Conservation (phyloP, 225 moss, liverwort and hornwort genomes). For the Anthoceros angustus region DNA sequence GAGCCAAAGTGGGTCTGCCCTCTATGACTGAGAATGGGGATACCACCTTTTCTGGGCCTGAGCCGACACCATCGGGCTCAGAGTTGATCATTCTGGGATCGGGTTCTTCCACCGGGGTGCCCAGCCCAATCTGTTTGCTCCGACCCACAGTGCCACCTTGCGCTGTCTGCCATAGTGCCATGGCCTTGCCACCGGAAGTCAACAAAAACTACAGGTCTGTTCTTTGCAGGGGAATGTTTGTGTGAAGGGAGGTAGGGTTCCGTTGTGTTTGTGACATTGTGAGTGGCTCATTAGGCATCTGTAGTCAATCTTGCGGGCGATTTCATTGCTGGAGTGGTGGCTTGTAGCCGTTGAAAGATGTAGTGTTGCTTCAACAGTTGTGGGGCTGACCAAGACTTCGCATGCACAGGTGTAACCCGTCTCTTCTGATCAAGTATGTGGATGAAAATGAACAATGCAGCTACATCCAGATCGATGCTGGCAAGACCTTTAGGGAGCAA, state of each 20-base stretch:
- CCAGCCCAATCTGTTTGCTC: slow-evolving; percentile 68
- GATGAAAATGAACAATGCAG: slow-evolving; percentile 59
- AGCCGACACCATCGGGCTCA: slow-evolving; percentile 25
- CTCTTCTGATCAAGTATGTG: slow-evolving; percentile 75
- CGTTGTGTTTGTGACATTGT: not conserved
- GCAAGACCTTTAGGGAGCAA: slow-evolving; percentile 98
- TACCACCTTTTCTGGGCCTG: slow-evolving; percentile 4
- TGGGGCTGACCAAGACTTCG: slow-evolving; percentile 14
- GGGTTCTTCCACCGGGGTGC: slow-evolving; percentile 75
- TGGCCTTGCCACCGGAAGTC: slow-evolving; percentile 55
- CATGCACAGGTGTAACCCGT: slow-evolving; percentile 81
- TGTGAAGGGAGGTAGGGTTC: not conserved
- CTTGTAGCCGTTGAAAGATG: not conserved
- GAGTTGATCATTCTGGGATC: slow-evolving; percentile 85
- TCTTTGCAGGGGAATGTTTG: not conserved
- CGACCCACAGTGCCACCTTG: slow-evolving; percentile 69
- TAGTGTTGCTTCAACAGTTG: not conserved
- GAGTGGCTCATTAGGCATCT: slow-evolving; percentile 4
- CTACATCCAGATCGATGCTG: slow-evolving; percentile 93
- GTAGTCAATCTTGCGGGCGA: not conserved
- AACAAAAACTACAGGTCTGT: slow-evolving; percentile 62
- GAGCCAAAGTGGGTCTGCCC: not conserved
- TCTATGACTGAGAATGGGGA: not conserved
- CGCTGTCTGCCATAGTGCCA: slow-evolving; percentile 68
- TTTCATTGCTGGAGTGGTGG: not conserved